These are phyloP conservation scores for Drechslerella stenobrocha DNA, from an alignment of 2,329 filamentous ascomycete species.

Conservation along the genomic window DNA sequence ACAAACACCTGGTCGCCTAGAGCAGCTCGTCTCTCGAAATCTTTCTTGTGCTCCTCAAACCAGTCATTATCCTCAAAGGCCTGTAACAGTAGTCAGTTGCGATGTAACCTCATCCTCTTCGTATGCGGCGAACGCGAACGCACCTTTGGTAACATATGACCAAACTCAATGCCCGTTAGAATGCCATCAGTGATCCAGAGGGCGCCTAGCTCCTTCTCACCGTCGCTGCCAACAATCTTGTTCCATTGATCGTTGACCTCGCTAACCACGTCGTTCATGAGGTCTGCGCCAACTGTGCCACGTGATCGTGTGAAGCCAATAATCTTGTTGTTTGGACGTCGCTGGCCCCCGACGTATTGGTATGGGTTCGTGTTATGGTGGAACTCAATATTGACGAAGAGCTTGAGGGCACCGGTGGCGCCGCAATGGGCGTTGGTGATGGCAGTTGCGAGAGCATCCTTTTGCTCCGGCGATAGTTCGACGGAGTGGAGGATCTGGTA, in stretches of 20 bases:
- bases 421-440: conserved; percentile 35
- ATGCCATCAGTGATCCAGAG: conserved; percentile 42
- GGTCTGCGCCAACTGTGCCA: conserved; percentile 22
- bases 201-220: conserved; percentile 37
- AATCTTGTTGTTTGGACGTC: conserved; percentile 40
- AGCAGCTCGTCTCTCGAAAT: conserved; percentile 23
- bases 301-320: conserved; percentile 26
- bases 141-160: conserved; percentile 25
- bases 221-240: conserved; percentile 31
- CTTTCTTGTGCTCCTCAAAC: conserved; percentile 32
- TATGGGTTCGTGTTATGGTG: conserved; percentile 42
- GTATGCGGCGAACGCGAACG: background rate
- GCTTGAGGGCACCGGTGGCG: conserved; percentile 31
- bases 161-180: conserved; percentile 39
- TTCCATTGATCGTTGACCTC: conserved; percentile 31
- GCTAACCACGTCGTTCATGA: conserved; percentile 34
- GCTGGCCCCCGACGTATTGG: conserved; percentile 31
- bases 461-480: conserved; percentile 28
- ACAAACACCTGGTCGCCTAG: conserved; percentile 28
- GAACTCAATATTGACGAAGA: conserved; percentile 42
- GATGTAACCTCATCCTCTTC: background rate
- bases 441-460: conserved; percentile 22
- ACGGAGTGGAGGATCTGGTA: conserved; percentile 37
- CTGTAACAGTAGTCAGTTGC: conserved; percentile 10
- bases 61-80: conserved; percentile 40